Base-by-base conservation (phyloP, 2,329 filamentous ascomycete species). In the Pseudogymnoascus sp. region DNA sequence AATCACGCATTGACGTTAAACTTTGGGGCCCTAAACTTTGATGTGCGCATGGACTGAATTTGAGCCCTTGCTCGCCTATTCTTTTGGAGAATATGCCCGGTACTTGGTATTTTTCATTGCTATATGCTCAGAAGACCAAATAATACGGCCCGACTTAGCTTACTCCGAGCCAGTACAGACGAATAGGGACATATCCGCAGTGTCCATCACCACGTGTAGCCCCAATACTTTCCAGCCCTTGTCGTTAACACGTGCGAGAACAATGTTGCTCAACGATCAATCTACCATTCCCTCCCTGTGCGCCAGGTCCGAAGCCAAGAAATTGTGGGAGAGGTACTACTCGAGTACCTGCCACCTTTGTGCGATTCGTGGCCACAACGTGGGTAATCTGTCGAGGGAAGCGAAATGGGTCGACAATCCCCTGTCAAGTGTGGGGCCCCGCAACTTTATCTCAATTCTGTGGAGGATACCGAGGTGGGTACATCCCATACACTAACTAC, bases 371-470 rank as follows among this genome's bases (percentile, higher is more conserved):
- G 25, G 43, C 22, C 15, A 30, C 15, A 50, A 50, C 25, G 43
- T 50, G 43, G 43, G 11, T 50, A 30, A 30, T 50, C 25, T 9
- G 25, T 33, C 25, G 43, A 12, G 25, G 47, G 7, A 25, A 50
- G n/a, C 30, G 12, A 33, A 6, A n/a, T 9, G 8, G 47, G 11
- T 33, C 47, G 28, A 53, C 25, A 8, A 33, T 53, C 25, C 47
- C 47, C 47, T 53, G 47, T 53, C 25, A 33, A 53, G 47, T 53
- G 47, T 53, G 47, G 47, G 47, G 25, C 20, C 47, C 47, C 47
- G 47, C 47, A 53, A 53, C 47, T 53, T 53, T 53, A 53, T 53
- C 47, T 53, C 47, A 8, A 53, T 53, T 53, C 47, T 18, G 28
- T 53, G 11, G n/a, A 12, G 18, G 14, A 28, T 18, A 18, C 47